Evolutionary conservation across 108 stramenopile species (phyloP).

Genomic region (Stephanodiscus triporus): DNA sequence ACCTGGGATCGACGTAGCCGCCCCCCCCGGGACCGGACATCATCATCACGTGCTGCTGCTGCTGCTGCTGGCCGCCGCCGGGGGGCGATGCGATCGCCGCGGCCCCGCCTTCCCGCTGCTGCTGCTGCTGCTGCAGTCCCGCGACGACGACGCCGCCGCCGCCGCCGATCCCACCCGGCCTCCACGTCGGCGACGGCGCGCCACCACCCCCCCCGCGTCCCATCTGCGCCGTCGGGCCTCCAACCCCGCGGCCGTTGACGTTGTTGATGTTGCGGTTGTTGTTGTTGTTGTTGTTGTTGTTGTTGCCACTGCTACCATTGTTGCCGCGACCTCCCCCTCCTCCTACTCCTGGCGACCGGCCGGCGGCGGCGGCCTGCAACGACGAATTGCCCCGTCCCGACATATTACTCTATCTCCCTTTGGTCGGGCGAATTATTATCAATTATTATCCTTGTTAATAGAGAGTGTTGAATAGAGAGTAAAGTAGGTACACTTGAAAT

Average conservation of each 20-base stretch:
- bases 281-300: constrained; percentile 1
- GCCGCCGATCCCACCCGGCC: no score
- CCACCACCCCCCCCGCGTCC: not conserved
- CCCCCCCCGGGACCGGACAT: not conserved
- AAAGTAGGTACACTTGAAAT: no score
- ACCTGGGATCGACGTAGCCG: not conserved
- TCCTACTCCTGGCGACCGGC: constrained; percentile 8
- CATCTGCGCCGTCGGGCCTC: not conserved
- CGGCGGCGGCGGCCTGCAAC: constrained; percentile 22
- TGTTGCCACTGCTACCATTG: not conserved
- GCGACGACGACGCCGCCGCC: not conserved
- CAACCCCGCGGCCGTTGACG: not conserved
- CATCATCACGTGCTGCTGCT: not conserved
- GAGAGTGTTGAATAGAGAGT: no score
- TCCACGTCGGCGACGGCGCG: no score
- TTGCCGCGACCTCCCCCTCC: constrained; percentile 5
- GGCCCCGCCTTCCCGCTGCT: not conserved
- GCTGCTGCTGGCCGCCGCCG: not conserved
- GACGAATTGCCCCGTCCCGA: constrained; percentile 28
- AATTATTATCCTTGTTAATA: no score
- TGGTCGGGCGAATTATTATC: not conserved
- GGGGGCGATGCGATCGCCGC: no score
- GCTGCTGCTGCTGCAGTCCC: not conserved
- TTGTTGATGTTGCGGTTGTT: not conserved
- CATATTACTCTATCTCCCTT: not conserved